Evolutionary conservation across 345 rosid genomes (phyloP).

Genomic region (Litchi chinensis): DNA sequence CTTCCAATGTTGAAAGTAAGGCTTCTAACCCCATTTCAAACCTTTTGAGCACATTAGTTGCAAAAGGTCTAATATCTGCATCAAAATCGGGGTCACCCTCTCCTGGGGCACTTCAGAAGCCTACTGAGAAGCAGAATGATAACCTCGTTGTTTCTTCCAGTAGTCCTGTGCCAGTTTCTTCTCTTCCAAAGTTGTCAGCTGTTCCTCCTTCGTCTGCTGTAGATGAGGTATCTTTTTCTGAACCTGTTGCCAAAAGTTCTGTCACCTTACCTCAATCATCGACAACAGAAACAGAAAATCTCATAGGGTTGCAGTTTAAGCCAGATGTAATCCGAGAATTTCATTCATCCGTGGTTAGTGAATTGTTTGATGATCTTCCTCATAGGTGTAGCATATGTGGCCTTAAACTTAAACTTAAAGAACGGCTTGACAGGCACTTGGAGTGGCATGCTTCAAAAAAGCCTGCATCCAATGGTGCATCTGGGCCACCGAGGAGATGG

Average conservation of each 20-base stretch:
- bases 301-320: slow-evolving; percentile 78
- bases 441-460: slow-evolving; percentile 69
- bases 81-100: slow-evolving; percentile 57
- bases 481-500: slow-evolving; percentile 61
- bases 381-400: slow-evolving; percentile 81
- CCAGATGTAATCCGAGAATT: slow-evolving; percentile 71
- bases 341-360: slow-evolving; percentile 68
- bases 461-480: slow-evolving; percentile 33
- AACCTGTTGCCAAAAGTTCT: slow-evolving; percentile 40
- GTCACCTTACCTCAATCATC: slow-evolving; percentile 29
- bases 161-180: slow-evolving; percentile 33
- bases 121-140: slow-evolving; percentile 37
- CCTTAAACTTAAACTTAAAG: slow-evolving; percentile 64
- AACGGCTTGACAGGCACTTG: slow-evolving; percentile 69
- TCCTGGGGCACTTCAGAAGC: slow-evolving; percentile 29
- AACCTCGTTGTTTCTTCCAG: slow-evolving; percentile 40
- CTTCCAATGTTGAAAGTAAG: slow-evolving; percentile 47
- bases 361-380: slow-evolving; percentile 65
- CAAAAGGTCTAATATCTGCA: slow-evolving; percentile 89
- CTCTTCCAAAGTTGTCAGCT: slow-evolving; percentile 42
- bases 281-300: slow-evolving; percentile 36
- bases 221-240: slow-evolving; percentile 39
- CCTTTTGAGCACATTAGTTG: slow-evolving; percentile 89
- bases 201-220: slow-evolving; percentile 30
- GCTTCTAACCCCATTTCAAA: slow-evolving; percentile 64